Evolutionary conservation across 495 filamentous ascomycete genomes (phyloP).

Genomic region (Chaetomium tenue): DNA sequence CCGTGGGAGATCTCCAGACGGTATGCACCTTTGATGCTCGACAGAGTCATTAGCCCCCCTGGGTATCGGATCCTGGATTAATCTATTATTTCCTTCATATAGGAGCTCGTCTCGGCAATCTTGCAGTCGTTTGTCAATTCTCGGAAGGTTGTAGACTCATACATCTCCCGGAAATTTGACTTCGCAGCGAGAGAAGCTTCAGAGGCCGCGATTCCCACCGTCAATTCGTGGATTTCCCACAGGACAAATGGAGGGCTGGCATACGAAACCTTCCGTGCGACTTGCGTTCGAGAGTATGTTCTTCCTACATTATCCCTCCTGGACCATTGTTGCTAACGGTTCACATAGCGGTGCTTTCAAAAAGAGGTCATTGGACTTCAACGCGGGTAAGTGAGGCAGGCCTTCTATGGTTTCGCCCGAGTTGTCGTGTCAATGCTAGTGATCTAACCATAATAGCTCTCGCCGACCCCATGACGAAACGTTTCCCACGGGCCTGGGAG

Average conservation of each 20-base stretch:
- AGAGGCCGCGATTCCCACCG: constrained; percentile 1
- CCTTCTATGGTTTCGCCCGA: too few relatives aligned
- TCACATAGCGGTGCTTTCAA: constrained; percentile 33
- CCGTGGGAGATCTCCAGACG: constrained; percentile 44
- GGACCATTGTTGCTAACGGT: constrained; percentile 22
- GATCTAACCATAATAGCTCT: constrained; percentile 22
- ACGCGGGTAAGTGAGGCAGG: constrained; percentile 38
- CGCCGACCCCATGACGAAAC: constrained; percentile 50
- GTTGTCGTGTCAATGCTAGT: background rate
- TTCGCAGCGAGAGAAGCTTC: background rate
- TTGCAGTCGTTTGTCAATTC: background rate
- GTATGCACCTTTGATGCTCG: constrained; percentile 25
- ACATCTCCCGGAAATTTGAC: constrained; percentile 5
- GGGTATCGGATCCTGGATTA: background rate
- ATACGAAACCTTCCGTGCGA: constrained; percentile 57
- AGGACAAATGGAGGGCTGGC: constrained; percentile 47
- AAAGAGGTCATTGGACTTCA: constrained; percentile 44
- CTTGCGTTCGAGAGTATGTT: constrained; percentile 49
- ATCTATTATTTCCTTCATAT: constrained; percentile 3
- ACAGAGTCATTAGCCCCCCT: constrained; percentile 23
- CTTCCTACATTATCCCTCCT: background rate
- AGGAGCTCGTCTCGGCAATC: background rate
- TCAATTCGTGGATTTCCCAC: constrained; percentile 45
- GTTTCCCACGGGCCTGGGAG: constrained; percentile 53
- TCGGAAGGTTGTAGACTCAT: background rate